Evolutionary conservation across 306 rosid species (phyloP), one percentile per base, ranked within the genome.

Genomic region (Cucumis cinereus): DNA sequence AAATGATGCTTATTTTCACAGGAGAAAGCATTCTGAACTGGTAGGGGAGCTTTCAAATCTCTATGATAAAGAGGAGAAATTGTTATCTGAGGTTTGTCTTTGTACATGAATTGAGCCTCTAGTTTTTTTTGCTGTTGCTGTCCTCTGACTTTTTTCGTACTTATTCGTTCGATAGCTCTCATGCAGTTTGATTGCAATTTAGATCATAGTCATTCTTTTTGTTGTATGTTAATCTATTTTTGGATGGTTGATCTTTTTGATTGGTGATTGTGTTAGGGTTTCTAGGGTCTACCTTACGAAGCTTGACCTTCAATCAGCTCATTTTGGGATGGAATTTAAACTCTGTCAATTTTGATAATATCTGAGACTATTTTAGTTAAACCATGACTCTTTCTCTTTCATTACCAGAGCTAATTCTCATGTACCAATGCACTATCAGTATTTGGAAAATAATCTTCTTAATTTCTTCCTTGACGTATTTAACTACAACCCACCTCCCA

Each of bases 1-100:
- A 41, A 35, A 64, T 55, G 70, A 55, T 66, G 14, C 7, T 63
- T 66, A 67, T 43, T 76, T 36, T 69, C 38, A 16, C 95, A 94
- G 99, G 96, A 90, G 96, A 85, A 94, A 94, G 82, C 95, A 94
- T 85, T 88, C 92, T 10, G 99, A 94, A 78, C 81, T 94, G 88
- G 87, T 76, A 22, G 93, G 91, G 79, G 99, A 94, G 79, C 88
- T 94, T 78, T 94, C 97, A 26, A 89, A 89, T 89, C 93, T 91
- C 79, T 88, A 89, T 83, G 88, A 84, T 79, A 87, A 88, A 79
- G 99, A 91, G 80, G 93, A 92, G 78, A 94, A 90, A 77, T 82
- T 94, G 80, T 81, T 90, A 59, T 89, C 96, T 53, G 95, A 94
- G 99, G 99, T 91, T 80, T 62, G 92, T 81, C 97, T 91, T 80